Evolutionary conservation across 2,329 filamentous ascomycete species (phyloP).

Genomic region (Claviceps paspali): DNA sequence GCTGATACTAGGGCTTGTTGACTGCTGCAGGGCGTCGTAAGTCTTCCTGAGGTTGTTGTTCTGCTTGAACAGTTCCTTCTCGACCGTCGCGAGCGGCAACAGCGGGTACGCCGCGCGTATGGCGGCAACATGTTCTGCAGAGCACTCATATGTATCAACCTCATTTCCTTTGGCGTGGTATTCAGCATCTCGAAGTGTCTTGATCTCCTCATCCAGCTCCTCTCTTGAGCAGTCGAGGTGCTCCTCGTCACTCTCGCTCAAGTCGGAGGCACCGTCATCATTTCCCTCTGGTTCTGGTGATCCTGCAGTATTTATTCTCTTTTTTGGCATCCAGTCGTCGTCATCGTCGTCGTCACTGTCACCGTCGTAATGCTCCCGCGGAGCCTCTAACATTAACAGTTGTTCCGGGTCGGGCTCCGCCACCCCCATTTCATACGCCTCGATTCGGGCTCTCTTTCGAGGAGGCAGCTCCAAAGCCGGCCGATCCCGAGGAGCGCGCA

Average conservation of each 20-base stretch:
- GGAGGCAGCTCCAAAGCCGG: constrained; percentile 59
- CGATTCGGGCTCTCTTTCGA: constrained; percentile 48
- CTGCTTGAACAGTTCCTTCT: constrained; percentile 20
- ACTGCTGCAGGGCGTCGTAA: constrained; percentile 20
- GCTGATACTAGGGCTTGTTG: constrained; percentile 16
- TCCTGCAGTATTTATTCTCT: constrained; percentile 3
- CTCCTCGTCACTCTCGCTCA: constrained; percentile 2
- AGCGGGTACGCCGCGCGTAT: constrained; percentile 29
- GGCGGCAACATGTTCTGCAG: constrained; percentile 18
- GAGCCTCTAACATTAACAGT: constrained; percentile 19
- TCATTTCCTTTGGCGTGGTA: neutral
- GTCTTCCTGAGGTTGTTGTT: constrained; percentile 20
- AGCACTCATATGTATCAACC: constrained; percentile 9
- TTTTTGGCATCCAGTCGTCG: neutral
- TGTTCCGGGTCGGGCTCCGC: constrained; percentile 8
- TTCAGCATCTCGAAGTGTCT: neutral
- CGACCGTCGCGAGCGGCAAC: constrained; percentile 19
- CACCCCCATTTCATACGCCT: constrained; percentile 20
- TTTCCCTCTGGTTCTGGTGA: neutral
- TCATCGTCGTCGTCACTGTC: constrained; percentile 21
- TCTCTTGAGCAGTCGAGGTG: constrained; percentile 5
- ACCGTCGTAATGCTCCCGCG: constrained; percentile 17
- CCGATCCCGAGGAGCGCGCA: constrained; percentile 43
- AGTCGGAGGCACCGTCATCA: neutral
- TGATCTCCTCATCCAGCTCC: constrained; percentile 2